A percentile compares a stretch with the other conserved stretches of the same genome.
These are phyloP conservation scores for Backusella circina DNA, from an alignment of 192 early-diverging fungal genomes.

Conservation along the genomic window DNA sequence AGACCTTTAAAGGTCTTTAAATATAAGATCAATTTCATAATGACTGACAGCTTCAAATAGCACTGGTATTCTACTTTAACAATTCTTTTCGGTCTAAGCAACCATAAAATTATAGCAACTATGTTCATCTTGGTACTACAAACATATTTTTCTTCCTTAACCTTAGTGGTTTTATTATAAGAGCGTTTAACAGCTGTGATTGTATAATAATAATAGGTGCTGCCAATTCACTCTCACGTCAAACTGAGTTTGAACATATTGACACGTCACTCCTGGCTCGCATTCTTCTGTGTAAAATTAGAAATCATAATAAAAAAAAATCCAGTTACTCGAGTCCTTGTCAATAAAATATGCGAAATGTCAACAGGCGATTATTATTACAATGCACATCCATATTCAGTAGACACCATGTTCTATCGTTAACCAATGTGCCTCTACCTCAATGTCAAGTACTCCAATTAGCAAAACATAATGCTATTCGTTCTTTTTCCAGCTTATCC, in stretches of 20 bases:
- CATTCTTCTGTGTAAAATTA: not conserved
- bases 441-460: not conserved
- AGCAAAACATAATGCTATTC: not conserved
- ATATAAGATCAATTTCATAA: not conserved
- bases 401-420: not conserved
- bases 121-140: not conserved
- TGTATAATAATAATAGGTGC: not conserved
- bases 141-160: too few relatives aligned
- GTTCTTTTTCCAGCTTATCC: not conserved
- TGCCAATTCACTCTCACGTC: too few relatives aligned
- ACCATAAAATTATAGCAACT: not conserved
- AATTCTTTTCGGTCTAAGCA: not conserved
- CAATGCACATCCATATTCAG: conserved; percentile 1
- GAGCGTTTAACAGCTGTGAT: too few relatives aligned
- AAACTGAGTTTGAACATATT: not conserved
- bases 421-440: not conserved
- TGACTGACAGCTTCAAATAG: not conserved
- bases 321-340: not conserved
- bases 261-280: not conserved
- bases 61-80: not conserved
- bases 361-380: not conserved
- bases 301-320: conserved; percentile 1
- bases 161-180: too few relatives aligned
- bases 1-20: too few relatives aligned
- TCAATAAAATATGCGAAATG: conserved; percentile 3